These are phyloP conservation scores for Entonaema liquescens DNA, from an alignment of 495 filamentous ascomycete genomes.

Conservation along the genomic window DNA sequence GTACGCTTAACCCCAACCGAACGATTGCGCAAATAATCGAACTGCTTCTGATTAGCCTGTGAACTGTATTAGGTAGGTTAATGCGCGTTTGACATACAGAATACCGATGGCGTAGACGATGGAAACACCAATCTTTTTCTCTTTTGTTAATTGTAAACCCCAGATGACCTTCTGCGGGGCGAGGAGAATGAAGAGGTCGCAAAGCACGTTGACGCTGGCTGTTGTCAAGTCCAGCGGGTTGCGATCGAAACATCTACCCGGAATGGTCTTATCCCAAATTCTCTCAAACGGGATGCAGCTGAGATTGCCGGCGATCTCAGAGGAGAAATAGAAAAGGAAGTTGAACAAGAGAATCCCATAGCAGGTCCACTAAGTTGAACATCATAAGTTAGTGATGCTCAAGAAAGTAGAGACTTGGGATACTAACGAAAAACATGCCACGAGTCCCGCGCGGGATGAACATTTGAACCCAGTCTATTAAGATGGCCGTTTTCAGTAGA, in stretches of 20 bases:
- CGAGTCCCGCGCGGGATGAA: conserved; percentile 35
- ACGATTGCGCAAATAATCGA: too few relatives aligned
- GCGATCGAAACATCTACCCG: conserved; percentile 37
- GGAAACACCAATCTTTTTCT: conserved; percentile 2
- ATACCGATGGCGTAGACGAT: conserved; percentile 9
- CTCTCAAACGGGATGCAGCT: conserved; percentile 49
- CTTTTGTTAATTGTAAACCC: background rate
- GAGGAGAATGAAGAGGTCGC: conserved; percentile 43
- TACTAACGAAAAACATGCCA: conserved; percentile 24
- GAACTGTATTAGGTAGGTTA: too few relatives aligned
- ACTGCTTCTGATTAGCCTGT: too few relatives aligned
- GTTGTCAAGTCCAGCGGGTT: conserved; percentile 18
- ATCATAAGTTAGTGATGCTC: background rate
- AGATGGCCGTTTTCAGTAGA: conserved; percentile 41
- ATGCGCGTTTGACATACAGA: background rate
- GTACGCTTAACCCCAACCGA: too few relatives aligned
- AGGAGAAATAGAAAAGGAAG: conserved; percentile 49
- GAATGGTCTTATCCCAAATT: conserved; percentile 44
- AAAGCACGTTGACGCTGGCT: conserved; percentile 41
- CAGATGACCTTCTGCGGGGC: background rate
- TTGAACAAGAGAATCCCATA: conserved; percentile 50
- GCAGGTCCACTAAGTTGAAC: conserved; percentile 24
- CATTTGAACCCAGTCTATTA: conserved; percentile 46
- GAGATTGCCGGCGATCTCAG: conserved; percentile 53
- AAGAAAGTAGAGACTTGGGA: background rate